phyloP scores from a whole-genome alignment of 345 rosid species.

The Cochlearia excelsa region DNA sequence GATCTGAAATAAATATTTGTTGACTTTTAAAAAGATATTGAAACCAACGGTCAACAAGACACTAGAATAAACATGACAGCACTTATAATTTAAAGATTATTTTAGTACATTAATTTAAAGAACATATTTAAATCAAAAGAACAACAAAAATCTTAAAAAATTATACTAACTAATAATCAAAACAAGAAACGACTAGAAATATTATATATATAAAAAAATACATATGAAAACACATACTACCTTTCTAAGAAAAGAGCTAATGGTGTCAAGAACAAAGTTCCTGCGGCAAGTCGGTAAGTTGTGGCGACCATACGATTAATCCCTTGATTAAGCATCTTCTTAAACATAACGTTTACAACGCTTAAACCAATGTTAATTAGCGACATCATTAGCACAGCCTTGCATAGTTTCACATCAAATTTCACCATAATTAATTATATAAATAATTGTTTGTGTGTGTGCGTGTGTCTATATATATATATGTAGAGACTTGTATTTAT shows the following conservation, averaged over 20 bases:
- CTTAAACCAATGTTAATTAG: slow-evolving; percentile 54
- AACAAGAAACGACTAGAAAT: no score
- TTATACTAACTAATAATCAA: not conserved
- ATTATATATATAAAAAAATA: no score
- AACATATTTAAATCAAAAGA: not conserved
- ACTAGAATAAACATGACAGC: slow-evolving; percentile 13
- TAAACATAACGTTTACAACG: slow-evolving; percentile 54
- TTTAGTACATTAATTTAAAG: not conserved
- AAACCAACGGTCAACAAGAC: slow-evolving; percentile 6
- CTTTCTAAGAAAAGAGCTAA: slow-evolving; percentile 63
- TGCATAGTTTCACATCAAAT: slow-evolving; percentile 41
- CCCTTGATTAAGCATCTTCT: slow-evolving; percentile 60
- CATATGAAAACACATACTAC: slow-evolving; percentile 46
- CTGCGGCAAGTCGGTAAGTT: slow-evolving; percentile 59
- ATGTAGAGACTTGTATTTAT: slow-evolving; percentile 12
- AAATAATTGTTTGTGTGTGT: not conserved
- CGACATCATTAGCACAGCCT: slow-evolving; percentile 53
- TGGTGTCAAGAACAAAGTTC: slow-evolving; percentile 63
- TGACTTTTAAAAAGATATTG: slow-evolving; percentile 5
- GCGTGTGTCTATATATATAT: slow-evolving; percentile 4
- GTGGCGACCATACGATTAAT: slow-evolving; percentile 58
- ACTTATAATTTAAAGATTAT: not conserved
- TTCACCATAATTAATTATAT: slow-evolving; percentile 31
- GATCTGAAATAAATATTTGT: not conserved
- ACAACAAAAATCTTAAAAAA: not conserved